These are phyloP conservation scores for Chalaropsis ovoidea DNA, from an alignment of 2,329 filamentous ascomycete genomes.

Conservation along the genomic window DNA sequence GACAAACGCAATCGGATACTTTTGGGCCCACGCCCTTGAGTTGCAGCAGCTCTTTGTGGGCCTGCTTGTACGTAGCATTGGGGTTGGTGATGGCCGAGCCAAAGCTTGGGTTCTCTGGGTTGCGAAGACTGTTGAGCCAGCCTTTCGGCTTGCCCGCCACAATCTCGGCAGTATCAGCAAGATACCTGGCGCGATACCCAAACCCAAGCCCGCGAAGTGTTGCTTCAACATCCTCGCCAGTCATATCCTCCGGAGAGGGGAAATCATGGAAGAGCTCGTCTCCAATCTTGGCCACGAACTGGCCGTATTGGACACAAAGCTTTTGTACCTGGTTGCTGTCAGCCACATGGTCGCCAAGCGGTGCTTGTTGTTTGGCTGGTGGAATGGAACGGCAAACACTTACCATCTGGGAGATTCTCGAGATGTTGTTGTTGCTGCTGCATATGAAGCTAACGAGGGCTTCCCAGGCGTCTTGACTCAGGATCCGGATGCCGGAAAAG, in stretches of 20 bases:
- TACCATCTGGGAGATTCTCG: conserved; percentile 90
- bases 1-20: conserved; percentile 88
- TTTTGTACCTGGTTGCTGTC: conserved; percentile 56
- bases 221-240: conserved; percentile 62
- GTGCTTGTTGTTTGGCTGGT: neutral
- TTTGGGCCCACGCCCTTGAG: conserved; percentile 91
- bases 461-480: conserved; percentile 95
- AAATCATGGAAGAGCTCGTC: conserved; percentile 76
- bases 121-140: conserved; percentile 71
- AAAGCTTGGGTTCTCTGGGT: conserved; percentile 59
- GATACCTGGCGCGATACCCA: conserved; percentile 88
- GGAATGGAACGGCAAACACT: conserved; percentile 24
- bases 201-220: conserved; percentile 78
- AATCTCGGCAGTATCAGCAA: conserved; percentile 71
- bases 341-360: neutral
- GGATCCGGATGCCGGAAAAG: conserved; percentile 83
- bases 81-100: conserved; percentile 29
- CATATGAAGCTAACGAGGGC: conserved; percentile 90
- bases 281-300: conserved; percentile 59
- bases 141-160: conserved; percentile 57
- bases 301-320: conserved; percentile 75
- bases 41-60: conserved; percentile 67
- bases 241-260: conserved; percentile 64
- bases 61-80: conserved; percentile 58
- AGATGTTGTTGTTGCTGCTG: conserved; percentile 97